Evolutionary conservation across 2,329 filamentous ascomycete genomes (phyloP).

Genomic region (Lecanosticta acicola): DNA sequence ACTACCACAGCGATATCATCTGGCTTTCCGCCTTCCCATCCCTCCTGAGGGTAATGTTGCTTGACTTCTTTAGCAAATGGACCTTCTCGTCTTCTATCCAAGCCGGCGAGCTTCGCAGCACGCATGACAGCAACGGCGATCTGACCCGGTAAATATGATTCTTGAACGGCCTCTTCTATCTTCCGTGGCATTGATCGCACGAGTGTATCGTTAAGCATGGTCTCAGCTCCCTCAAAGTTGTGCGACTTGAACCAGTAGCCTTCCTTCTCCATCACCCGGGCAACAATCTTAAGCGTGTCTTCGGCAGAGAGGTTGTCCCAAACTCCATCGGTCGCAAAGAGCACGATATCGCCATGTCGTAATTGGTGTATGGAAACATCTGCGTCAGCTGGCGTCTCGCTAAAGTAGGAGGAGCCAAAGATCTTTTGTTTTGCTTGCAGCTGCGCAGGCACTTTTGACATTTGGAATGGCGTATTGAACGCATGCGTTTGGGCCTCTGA

Average conservation of each 20-base stretch:
- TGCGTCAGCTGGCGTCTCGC: conserved; percentile 79
- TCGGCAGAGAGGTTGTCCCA: conserved; percentile 94
- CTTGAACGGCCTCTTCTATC: conserved; percentile 27
- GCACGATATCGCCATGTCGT: conserved; percentile 84
- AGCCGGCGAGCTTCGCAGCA: conserved; percentile 78
- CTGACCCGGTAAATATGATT: conserved; percentile 64
- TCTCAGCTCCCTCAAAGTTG: conserved; percentile 27
- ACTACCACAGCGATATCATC: conserved; percentile 92
- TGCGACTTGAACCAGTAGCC: conserved; percentile 32
- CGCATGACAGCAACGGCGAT: conserved; percentile 73
- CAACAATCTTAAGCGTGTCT: conserved; percentile 77
- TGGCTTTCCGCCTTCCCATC: conserved; percentile 86
- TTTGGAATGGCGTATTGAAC: conserved; percentile 95
- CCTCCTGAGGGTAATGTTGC: conserved; percentile 76
- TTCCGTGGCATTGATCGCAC: conserved; percentile 20
- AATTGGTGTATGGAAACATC: conserved; percentile 70
- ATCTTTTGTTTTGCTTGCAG: conserved; percentile 73
- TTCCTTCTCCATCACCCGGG: conserved; percentile 55
- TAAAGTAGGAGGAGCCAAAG: conserved; percentile 64
- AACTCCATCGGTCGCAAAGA: conserved; percentile 91
- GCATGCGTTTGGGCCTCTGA: conserved; percentile 88
- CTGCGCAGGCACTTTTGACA: conserved; percentile 77
- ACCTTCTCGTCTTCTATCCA: conserved; percentile 75
- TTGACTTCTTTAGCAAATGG: conserved; percentile 95
- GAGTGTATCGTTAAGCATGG: conserved; percentile 25